Conservation (phyloP, 352 stramenopile genomes). For the Phytopythium litorale region DNA sequence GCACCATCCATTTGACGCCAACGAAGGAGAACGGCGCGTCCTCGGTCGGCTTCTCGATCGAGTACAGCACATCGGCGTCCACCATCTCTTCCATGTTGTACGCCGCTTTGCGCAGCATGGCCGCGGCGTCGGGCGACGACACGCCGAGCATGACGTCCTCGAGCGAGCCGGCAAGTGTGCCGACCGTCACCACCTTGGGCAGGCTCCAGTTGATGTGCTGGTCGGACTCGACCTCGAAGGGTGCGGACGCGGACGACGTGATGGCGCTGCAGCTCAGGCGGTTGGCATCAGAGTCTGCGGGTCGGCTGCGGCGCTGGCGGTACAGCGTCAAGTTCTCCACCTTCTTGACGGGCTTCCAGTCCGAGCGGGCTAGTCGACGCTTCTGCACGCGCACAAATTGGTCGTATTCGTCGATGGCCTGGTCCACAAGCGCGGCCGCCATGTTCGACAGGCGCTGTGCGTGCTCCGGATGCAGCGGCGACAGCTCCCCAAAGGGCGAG, state of each 20-base stretch:
- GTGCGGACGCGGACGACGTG: conserved; percentile 1
- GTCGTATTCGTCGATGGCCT: conserved; percentile 29
- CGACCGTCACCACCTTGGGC: conserved; percentile 35
- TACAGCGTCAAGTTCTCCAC: conserved; percentile 32
- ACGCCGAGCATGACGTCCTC: conserved; percentile 55
- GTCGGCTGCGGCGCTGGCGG: conserved; percentile 13
- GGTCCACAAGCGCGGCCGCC: conserved; percentile 16
- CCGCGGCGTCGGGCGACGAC: conserved; percentile 25
- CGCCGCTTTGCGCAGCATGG: conserved; percentile 24
- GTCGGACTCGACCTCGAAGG: conserved; percentile 8
- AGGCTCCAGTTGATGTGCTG: conserved; percentile 4
- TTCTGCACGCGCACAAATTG: conserved; percentile 11
- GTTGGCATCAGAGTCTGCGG: not conserved
- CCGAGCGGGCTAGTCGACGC: conserved; percentile 11
- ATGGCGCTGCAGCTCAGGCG: not conserved
- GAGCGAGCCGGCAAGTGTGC: conserved; percentile 32
- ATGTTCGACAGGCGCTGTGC: conserved; percentile 12
- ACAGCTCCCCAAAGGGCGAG: conserved; percentile 21
- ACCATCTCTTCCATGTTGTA: conserved; percentile 37
- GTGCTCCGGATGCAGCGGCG: conserved; percentile 12
- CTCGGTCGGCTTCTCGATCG: conserved; percentile 22
- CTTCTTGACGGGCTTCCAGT: conserved; percentile 37
- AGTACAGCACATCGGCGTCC: conserved; percentile 35
- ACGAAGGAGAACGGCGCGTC: conserved; percentile 46
- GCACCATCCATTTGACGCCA: conserved; percentile 40